Conservation (phyloP, 129 eudicot genomes). For the Tanacetum coccineum region DNA sequence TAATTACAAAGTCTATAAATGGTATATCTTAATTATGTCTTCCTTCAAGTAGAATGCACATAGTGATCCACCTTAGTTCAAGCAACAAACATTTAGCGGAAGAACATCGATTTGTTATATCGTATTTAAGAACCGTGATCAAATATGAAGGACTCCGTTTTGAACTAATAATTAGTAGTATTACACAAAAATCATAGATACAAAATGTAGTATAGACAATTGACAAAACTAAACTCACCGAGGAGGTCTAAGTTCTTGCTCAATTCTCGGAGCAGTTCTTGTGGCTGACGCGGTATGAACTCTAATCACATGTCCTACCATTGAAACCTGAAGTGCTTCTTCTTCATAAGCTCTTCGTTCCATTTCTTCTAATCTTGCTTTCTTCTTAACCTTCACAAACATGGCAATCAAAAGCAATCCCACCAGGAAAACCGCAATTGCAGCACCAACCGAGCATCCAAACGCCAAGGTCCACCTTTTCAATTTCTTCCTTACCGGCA, state of each 20-base stretch:
- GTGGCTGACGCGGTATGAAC: conserved; percentile 66
- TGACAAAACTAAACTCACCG: conserved; percentile 23
- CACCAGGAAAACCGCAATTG: conserved; percentile 58
- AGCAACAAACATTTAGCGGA: neutral
- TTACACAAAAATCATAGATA: conserved; percentile 12
- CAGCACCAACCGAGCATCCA: conserved; percentile 75
- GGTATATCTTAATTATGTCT: neutral
- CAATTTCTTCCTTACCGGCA: conserved; percentile 48
- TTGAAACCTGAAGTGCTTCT: conserved; percentile 90
- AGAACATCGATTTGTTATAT: neutral
- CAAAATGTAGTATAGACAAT: conserved; percentile 24
- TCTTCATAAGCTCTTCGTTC: conserved; percentile 96
- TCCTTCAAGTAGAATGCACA: neutral
- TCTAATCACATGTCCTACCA: conserved; percentile 91
- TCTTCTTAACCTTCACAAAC: conserved; percentile 84
- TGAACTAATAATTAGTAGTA: conserved; percentile 8
- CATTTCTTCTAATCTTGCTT: conserved; percentile 72
- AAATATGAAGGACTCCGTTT: neutral
- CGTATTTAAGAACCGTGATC: neutral
- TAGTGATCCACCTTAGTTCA: neutral
- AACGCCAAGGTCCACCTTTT: conserved; percentile 70
- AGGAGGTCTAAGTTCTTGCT: conserved; percentile 56
- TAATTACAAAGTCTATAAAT: neutral
- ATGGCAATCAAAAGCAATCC: conserved; percentile 67
- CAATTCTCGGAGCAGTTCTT: conserved; percentile 75